Evolutionary conservation across 768 basidiomycete species (phyloP).

Genomic region (Ramaria sp.): DNA sequence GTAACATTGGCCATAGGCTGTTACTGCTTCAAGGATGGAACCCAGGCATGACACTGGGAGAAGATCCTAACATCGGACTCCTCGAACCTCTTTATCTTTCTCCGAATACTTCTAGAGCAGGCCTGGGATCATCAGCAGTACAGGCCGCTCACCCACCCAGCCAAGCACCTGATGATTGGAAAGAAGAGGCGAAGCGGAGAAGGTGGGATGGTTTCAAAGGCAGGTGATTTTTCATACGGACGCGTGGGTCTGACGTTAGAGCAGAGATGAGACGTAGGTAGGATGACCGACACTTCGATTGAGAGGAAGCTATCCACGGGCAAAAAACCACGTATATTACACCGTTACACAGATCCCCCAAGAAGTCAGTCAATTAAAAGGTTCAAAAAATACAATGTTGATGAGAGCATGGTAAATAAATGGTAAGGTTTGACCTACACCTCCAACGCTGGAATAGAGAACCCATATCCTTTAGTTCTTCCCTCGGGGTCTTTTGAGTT

Average conservation of each 20-base stretch:
- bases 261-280: too few relatives aligned
- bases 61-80: constrained; percentile 25
- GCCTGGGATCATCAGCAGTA: constrained; percentile 38
- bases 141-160: constrained; percentile 15
- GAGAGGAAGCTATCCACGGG: too few relatives aligned
- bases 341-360: too few relatives aligned
- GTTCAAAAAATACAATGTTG: too few relatives aligned
- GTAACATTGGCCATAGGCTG: constrained; percentile 59
- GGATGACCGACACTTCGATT: too few relatives aligned
- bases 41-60: constrained; percentile 45
- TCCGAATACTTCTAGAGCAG: constrained; percentile 34
- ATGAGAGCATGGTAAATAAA: too few relatives aligned
- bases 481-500: constrained; percentile 9
- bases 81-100: constrained; percentile 49
- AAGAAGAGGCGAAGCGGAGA: constrained; percentile 29
- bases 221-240: background rate
- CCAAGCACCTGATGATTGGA: constrained; percentile 25
- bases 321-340: too few relatives aligned
- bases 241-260: too few relatives aligned
- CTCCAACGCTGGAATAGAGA: constrained; percentile 10
- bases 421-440: background rate
- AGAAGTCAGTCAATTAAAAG: too few relatives aligned
- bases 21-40: constrained; percentile 70
- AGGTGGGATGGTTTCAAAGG: constrained; percentile 25
- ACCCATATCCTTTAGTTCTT: constrained; percentile 9